Conservation (phyloP, 75 land plant genomes). For the Pinus tabuliformis region DNA sequence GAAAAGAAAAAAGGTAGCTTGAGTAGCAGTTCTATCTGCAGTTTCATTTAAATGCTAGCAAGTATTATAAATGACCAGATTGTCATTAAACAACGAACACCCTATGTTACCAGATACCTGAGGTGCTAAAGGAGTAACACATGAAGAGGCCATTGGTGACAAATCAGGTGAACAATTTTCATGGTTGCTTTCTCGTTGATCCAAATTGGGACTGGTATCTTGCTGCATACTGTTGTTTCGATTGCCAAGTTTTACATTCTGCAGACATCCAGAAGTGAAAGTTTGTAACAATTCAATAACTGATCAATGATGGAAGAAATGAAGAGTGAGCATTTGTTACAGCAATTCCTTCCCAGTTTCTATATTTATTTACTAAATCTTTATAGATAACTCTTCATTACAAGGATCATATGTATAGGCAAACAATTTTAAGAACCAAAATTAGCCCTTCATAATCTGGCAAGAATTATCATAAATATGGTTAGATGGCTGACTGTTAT, state of each 20-base stretch:
- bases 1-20: too few species aligned
- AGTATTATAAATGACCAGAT: not conserved
- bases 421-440: too few species aligned
- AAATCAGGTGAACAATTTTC: constrained; percentile 35
- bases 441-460: too few species aligned
- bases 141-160: constrained; percentile 16
- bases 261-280: not conserved
- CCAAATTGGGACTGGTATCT: constrained; percentile 11
- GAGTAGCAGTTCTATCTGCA: not conserved
- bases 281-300: too few species aligned
- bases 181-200: constrained; percentile 35
- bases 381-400: too few species aligned
- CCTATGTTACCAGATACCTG: constrained; percentile 17
- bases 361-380: too few species aligned
- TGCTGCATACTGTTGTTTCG: constrained; percentile 26
- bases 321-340: too few species aligned
- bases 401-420: too few species aligned
- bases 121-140: constrained; percentile 25
- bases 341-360: too few species aligned
- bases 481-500: too few species aligned
- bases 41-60: not conserved
- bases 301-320: too few species aligned
- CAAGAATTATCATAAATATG: too few species aligned
- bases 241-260: constrained; percentile 27
- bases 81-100: not conserved